These are phyloP conservation scores for Trichoderma gracile DNA, from an alignment of 2,329 filamentous ascomycete genomes.

Conservation along the genomic window DNA sequence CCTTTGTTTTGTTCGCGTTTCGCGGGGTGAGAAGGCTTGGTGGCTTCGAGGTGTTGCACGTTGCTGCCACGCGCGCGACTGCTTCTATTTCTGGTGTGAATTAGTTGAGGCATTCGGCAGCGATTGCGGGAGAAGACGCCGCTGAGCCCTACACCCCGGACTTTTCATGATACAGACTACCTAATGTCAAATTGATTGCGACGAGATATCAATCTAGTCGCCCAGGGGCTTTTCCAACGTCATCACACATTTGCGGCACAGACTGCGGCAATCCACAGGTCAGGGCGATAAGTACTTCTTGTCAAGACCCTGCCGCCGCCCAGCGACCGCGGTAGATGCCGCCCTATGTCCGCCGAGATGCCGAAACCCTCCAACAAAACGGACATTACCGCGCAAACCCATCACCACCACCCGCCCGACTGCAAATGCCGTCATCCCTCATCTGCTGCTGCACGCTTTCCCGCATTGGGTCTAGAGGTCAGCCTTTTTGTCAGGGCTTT, in stretches of 20 bases:
- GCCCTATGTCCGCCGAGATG: slow-evolving; percentile 7
- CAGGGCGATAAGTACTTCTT: neutral
- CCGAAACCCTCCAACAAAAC: neutral
- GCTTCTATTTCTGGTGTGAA: too few species aligned
- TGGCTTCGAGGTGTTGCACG: too few species aligned
- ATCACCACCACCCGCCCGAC: neutral
- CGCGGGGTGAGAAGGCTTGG: too few species aligned
- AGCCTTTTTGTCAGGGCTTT: too few species aligned
- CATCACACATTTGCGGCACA: slow-evolving; percentile 10
- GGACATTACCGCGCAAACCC: neutral
- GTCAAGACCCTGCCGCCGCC: neutral
- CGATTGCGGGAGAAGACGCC: too few species aligned
- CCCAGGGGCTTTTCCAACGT: neutral
- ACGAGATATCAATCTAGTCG: neutral
- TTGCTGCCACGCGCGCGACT: too few species aligned
- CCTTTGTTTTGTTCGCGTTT: neutral
- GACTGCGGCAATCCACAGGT: neutral
- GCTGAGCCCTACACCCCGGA: too few species aligned
- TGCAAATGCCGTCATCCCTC: slow-evolving; percentile 6
- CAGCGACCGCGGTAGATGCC: slow-evolving; percentile 6
- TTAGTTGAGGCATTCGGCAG: too few species aligned
- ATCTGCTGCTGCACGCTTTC: too few species aligned
- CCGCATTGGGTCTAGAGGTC: too few species aligned
- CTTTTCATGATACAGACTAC: too few species aligned
- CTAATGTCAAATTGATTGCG: neutral